Conservation (phyloP, 164 flowering plant species). For the Liquidambar formosana region DNA sequence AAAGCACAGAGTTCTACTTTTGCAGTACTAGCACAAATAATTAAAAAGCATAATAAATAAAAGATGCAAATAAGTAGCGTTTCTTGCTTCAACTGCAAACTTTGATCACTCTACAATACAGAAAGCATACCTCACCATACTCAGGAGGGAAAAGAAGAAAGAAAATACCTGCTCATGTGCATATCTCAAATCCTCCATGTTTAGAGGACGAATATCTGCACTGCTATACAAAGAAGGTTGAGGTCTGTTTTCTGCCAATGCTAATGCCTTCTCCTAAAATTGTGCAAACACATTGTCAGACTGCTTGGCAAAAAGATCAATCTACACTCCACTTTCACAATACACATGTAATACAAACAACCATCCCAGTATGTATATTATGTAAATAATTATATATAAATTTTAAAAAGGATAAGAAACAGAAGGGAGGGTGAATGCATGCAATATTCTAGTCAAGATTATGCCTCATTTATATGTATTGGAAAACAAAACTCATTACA, state of each 20-base stretch:
- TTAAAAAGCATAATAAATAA: too few relatives aligned
- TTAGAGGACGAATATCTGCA: slow-evolving; percentile 66
- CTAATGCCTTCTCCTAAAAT: slow-evolving; percentile 67
- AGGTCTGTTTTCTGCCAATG: slow-evolving; percentile 64
- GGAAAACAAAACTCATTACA: too few relatives aligned
- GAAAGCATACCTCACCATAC: not conserved
- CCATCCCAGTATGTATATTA: too few relatives aligned
- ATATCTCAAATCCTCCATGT: slow-evolving; percentile 69
- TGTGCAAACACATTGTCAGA: not conserved
- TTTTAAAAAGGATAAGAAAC: too few relatives aligned
- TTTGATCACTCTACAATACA: not conserved
- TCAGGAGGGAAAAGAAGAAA: not conserved
- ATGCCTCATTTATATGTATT: too few relatives aligned
- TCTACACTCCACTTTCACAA: not conserved
- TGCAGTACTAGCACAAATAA: too few relatives aligned
- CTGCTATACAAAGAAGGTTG: slow-evolving; percentile 64
- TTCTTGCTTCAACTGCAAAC: too few relatives aligned
- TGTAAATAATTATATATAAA: too few relatives aligned
- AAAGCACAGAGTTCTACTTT: too few relatives aligned
- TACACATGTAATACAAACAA: not conserved
- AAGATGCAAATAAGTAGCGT: not conserved
- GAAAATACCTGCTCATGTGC: slow-evolving; percentile 92
- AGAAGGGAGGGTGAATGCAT: too few relatives aligned
- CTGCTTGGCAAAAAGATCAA: not conserved
- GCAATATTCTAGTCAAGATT: too few relatives aligned